Conservation (phyloP, 768 basidiomycete species). For the Tremella fuciformis region DNA sequence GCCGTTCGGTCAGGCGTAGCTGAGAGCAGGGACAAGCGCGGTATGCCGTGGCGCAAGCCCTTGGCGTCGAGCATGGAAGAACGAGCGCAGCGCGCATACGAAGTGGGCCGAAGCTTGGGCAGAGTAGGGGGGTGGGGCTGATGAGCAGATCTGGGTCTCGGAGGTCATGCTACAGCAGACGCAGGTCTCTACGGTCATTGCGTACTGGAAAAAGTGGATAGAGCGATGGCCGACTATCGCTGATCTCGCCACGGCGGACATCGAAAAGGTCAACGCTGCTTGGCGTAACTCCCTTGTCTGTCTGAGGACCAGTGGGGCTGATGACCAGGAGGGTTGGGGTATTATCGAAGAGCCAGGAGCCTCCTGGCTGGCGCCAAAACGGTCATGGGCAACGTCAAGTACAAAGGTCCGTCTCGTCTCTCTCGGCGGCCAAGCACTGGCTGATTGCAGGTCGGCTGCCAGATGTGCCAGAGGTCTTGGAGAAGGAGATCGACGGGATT, state of each 20-base stretch:
- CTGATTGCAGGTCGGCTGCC: constrained; percentile 66
- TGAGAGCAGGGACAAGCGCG: constrained; percentile 56
- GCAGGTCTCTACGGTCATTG: constrained; percentile 75
- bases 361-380: constrained; percentile 80
- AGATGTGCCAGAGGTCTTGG: constrained; percentile 73
- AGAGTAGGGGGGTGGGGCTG: neutral
- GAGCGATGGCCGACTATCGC: constrained; percentile 74
- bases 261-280: constrained; percentile 68
- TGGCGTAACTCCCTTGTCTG: constrained; percentile 61
- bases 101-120: constrained; percentile 59
- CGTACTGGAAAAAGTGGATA: constrained; percentile 89
- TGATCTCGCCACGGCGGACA: constrained; percentile 60
- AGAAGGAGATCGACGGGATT: constrained; percentile 78
- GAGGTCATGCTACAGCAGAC: constrained; percentile 98
- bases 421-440: neutral
- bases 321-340: constrained; percentile 62
- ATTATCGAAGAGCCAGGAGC: constrained; percentile 80
- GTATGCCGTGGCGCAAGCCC: constrained; percentile 89
- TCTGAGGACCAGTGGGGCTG: neutral
- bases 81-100: constrained; percentile 82
- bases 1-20: no score
- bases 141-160: constrained; percentile 31
- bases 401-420: constrained; percentile 28
- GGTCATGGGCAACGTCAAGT: constrained; percentile 56
- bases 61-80: constrained; percentile 58